Conservation (phyloP, 2,329 filamentous ascomycete species). For the Metarhizium album region DNA sequence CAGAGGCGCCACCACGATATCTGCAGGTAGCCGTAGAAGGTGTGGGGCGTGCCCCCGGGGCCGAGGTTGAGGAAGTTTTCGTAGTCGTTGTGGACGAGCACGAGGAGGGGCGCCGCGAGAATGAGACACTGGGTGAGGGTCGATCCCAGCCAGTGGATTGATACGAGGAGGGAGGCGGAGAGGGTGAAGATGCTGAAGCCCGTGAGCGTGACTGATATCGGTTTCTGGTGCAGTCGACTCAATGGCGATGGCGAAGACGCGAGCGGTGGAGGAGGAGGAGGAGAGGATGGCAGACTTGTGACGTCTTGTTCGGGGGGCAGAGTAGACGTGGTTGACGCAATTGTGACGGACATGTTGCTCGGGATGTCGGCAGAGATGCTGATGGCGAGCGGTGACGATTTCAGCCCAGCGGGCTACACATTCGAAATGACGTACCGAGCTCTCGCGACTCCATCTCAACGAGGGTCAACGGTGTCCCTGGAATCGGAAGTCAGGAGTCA, state of each 20-base stretch:
- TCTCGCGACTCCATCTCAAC: not conserved
- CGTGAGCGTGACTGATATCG: slow-evolving; percentile 42
- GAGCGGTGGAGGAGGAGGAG: not conserved
- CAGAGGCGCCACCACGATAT: slow-evolving; percentile 65
- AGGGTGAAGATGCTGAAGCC: slow-evolving; percentile 35
- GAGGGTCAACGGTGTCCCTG: no score
- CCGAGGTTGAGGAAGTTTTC: slow-evolving; percentile 65
- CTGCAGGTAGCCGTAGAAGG: slow-evolving; percentile 59
- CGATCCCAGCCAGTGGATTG: slow-evolving; percentile 40
- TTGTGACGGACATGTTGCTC: slow-evolving; percentile 4
- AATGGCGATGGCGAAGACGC: not conserved
- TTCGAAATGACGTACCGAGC: not conserved
- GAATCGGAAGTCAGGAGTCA: no score
- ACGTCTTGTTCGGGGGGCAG: not conserved
- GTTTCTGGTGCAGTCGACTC: slow-evolving; percentile 31
- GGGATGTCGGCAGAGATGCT: no score
- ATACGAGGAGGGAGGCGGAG: slow-evolving; percentile 34
- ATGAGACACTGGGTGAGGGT: slow-evolving; percentile 39
- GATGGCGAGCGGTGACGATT: no score
- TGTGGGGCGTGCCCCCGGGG: slow-evolving; percentile 70
- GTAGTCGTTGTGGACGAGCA: slow-evolving; percentile 60
- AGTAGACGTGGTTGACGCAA: not conserved
- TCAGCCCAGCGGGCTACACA: no score
- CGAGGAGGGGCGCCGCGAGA: slow-evolving; percentile 33
- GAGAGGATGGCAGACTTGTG: not conserved